Evolutionary conservation across 2,329 filamentous ascomycete species (phyloP).

Genomic region (Talaromyces sp.): DNA sequence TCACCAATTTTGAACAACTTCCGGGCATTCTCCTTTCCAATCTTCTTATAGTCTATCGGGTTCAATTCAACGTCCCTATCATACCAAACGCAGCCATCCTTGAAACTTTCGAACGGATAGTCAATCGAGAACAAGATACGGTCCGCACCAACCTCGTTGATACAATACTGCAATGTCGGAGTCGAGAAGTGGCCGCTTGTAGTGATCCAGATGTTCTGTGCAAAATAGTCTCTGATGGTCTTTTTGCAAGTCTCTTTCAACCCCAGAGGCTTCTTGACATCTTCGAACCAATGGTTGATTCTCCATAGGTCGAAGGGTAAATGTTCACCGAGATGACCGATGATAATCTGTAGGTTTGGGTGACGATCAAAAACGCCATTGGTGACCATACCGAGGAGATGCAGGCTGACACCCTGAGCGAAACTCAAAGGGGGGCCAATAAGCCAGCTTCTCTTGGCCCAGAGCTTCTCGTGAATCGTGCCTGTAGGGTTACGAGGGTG

Average conservation of each 20-base stretch:
- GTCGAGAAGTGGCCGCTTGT: slow-evolving; percentile 32
- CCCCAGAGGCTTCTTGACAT: slow-evolving; percentile 25
- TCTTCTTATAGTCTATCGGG: slow-evolving; percentile 23
- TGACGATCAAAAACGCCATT: slow-evolving; percentile 28
- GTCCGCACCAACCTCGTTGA: slow-evolving; percentile 28
- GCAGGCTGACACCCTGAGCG: slow-evolving; percentile 26
- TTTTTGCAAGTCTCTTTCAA: slow-evolving; percentile 30
- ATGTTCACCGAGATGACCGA: slow-evolving; percentile 28
- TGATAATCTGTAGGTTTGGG: slow-evolving; percentile 26
- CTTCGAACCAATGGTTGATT: slow-evolving; percentile 30
- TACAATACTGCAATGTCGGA: slow-evolving; percentile 26
- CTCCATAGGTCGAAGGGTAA: slow-evolving; percentile 25
- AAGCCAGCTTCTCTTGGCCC: slow-evolving; percentile 26
- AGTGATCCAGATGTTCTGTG: slow-evolving; percentile 30
- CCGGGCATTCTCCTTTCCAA: slow-evolving; percentile 25
- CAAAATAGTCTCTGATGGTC: slow-evolving; percentile 20
- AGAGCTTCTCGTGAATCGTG: slow-evolving; percentile 25
- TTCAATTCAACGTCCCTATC: slow-evolving; percentile 25
- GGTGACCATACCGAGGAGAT: slow-evolving; percentile 27
- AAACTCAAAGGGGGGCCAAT: slow-evolving; percentile 26
- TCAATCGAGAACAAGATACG: slow-evolving; percentile 31
- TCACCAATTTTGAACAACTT: slow-evolving; percentile 20
- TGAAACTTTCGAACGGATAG: slow-evolving; percentile 22
- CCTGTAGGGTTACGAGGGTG: slow-evolving; percentile 42
- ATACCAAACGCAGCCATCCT: slow-evolving; percentile 27